phyloP scores from a whole-genome alignment of 2,329 filamentous ascomycete genomes.

The Aspergillus puulaauensis region DNA sequence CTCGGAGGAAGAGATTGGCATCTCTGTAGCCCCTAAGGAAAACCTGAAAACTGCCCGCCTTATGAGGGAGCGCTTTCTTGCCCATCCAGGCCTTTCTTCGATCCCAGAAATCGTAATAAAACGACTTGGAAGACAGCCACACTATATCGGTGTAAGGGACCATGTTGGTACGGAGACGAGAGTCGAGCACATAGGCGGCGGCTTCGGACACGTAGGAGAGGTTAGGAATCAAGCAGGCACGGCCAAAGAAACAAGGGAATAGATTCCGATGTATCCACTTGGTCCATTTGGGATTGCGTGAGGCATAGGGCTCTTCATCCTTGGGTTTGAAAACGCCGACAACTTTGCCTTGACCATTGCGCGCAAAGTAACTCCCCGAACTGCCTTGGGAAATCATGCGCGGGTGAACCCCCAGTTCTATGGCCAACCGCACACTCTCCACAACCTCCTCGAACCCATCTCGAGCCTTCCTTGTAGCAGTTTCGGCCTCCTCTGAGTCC shows the following conservation, averaged over 20 bases:
- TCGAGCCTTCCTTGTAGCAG: conserved; percentile 64
- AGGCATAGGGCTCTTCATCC: conserved; percentile 96
- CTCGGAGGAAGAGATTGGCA: conserved; percentile 89
- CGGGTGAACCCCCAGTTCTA: conserved; percentile 86
- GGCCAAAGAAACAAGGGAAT: conserved; percentile 95
- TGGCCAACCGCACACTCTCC: conserved; percentile 85
- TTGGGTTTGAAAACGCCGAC: conserved; percentile 99
- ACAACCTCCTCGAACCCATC: conserved; percentile 84
- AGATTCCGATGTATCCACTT: conserved; percentile 99
- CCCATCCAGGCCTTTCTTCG: conserved; percentile 83
- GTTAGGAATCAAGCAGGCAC: conserved; percentile 94
- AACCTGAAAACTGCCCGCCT: conserved; percentile 94
- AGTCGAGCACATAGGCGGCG: conserved; percentile 91
- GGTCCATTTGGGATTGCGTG: conserved; percentile 97
- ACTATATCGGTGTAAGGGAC: conserved; percentile 97
- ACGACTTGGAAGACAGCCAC: conserved; percentile 90
- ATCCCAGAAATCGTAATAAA: conserved; percentile 98
- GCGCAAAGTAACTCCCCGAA: conserved; percentile 96
- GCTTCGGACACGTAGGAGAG: conserved; percentile 97
- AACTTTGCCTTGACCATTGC: conserved; percentile 86
- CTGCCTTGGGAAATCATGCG: conserved; percentile 96
- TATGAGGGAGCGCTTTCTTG: conserved; percentile 81
- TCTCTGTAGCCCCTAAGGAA: conserved; percentile 97
- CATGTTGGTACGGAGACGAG: conserved; percentile 82
- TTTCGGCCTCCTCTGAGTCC: conserved; percentile 58